phyloP scores from a whole-genome alignment of 2,329 filamentous ascomycete genomes.

The Chrysoporthe puriensis region DNA sequence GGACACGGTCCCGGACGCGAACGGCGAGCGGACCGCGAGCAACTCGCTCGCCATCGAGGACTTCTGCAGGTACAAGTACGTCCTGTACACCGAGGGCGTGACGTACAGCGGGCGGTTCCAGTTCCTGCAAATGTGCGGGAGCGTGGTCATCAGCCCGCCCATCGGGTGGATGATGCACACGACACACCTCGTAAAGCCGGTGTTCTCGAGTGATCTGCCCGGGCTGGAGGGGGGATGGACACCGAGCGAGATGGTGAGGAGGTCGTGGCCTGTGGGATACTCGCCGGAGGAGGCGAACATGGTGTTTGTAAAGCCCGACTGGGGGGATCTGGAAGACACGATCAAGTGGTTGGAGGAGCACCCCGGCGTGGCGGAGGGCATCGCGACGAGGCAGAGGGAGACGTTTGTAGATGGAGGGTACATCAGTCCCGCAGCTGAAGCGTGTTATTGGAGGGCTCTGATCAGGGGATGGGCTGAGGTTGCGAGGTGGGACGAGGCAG shows the following conservation, averaged over 20 bases:
- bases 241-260: slow-evolving; percentile 31
- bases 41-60: slow-evolving; percentile 54
- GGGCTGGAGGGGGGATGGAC: slow-evolving; percentile 25
- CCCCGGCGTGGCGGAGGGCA: slow-evolving; percentile 48
- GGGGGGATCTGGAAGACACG: slow-evolving; percentile 53
- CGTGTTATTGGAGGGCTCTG: slow-evolving; percentile 56
- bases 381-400: slow-evolving; percentile 51
- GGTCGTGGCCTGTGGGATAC: slow-evolving; percentile 46
- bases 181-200: slow-evolving; percentile 50
- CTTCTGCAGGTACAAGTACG: slow-evolving; percentile 56
- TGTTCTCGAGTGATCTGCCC: slow-evolving; percentile 43
- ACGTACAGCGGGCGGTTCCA: slow-evolving; percentile 56
- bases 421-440: slow-evolving; percentile 53
- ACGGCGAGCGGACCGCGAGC: slow-evolving; percentile 38
- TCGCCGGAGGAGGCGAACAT: slow-evolving; percentile 46
- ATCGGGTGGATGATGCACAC: slow-evolving; percentile 54
- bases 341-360: slow-evolving; percentile 50
- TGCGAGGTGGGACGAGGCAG: slow-evolving; percentile 41
- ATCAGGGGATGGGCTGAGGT: slow-evolving; percentile 52
- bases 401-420: slow-evolving; percentile 49
- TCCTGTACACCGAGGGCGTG: slow-evolving; percentile 58
- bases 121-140: slow-evolving; percentile 54
- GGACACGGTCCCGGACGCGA: slow-evolving; percentile 31
- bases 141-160: slow-evolving; percentile 52
- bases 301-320: slow-evolving; percentile 55